Evolutionary conservation across 768 basidiomycete genomes (phyloP).

Genomic region (Coprinopsis strossmayeri): DNA sequence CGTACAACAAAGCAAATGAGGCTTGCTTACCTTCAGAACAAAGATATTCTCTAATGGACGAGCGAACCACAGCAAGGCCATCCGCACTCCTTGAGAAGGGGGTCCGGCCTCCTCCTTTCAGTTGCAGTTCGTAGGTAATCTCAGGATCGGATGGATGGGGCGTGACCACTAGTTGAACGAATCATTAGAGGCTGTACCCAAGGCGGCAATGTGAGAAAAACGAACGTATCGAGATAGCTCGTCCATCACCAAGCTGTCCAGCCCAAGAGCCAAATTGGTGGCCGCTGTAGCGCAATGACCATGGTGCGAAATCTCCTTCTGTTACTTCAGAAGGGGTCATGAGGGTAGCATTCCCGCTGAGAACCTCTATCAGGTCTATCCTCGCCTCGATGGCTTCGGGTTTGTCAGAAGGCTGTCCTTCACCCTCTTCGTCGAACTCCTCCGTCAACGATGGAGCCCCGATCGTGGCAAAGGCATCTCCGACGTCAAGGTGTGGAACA

Average conservation of each 20-base stretch:
- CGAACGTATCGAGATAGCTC: constrained; percentile 76
- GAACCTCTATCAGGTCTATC: constrained; percentile 71
- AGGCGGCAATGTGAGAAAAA: constrained; percentile 16
- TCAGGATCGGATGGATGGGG: constrained; percentile 56
- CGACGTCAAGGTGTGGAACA: constrained; percentile 80
- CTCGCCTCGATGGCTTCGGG: constrained; percentile 40
- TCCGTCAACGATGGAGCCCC: constrained; percentile 51
- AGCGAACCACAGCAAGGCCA: constrained; percentile 91
- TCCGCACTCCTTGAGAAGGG: constrained; percentile 92
- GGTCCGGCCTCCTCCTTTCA: constrained; percentile 92
- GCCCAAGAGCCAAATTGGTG: constrained; percentile 90
- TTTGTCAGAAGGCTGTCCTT: constrained; percentile 22
- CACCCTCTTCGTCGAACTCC: constrained; percentile 29
- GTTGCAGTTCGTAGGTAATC: constrained; percentile 74
- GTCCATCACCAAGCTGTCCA: constrained; percentile 92
- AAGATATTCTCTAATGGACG: constrained; percentile 90
- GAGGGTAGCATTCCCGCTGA: constrained; percentile 72
- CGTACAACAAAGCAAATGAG: background rate
- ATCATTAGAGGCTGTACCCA: background rate
- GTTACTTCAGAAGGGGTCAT: constrained; percentile 34
- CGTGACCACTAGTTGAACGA: constrained; percentile 58
- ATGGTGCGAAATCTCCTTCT: constrained; percentile 53
- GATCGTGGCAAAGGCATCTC: constrained; percentile 68
- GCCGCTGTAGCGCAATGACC: constrained; percentile 88
- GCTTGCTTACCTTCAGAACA: constrained; percentile 72